Evolutionary conservation across 2,329 filamentous ascomycete genomes (phyloP).

Genomic region (Aspergillus ochraceoroseus): DNA sequence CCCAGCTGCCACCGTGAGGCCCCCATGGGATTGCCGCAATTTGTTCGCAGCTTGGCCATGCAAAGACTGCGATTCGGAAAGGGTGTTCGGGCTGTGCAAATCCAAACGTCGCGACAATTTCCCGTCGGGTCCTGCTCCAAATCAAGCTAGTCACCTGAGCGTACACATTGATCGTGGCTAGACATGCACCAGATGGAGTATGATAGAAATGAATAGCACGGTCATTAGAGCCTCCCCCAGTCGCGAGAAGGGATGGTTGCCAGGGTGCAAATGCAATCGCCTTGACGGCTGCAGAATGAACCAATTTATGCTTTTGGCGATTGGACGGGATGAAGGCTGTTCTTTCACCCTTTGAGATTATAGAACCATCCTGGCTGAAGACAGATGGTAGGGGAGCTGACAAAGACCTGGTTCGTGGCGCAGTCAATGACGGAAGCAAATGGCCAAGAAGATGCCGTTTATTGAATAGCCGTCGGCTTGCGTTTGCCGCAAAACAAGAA

Average conservation of each 20-base stretch:
- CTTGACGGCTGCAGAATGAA: conserved; percentile 84
- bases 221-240: conserved; percentile 89
- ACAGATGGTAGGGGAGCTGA: conserved; percentile 24
- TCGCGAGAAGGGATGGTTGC: conserved; percentile 80
- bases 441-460: conserved; percentile 24
- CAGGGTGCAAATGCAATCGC: conserved; percentile 96
- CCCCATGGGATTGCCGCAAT: conserved; percentile 82
- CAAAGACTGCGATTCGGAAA: conserved; percentile 84
- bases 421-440: conserved; percentile 28
- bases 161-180: conserved; percentile 86
- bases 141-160: conserved; percentile 91
- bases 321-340: conserved; percentile 52
- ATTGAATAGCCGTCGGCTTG: conserved; percentile 22
- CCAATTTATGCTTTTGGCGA: conserved; percentile 65
- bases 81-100: conserved; percentile 88
- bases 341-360: conserved; percentile 32
- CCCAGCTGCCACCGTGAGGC: conserved; percentile 45
- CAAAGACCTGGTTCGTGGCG: conserved; percentile 17
- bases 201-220: conserved; percentile 96
- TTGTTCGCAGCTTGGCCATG: conserved; percentile 86
- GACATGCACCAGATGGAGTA: conserved; percentile 70
- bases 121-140: conserved; percentile 78
- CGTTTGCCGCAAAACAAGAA: conserved; percentile 22
- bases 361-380: conserved; percentile 24
- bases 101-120: conserved; percentile 90